phyloP scores from a whole-genome alignment of 2,329 filamentous ascomycete genomes.

The Trichoderma sp. region DNA sequence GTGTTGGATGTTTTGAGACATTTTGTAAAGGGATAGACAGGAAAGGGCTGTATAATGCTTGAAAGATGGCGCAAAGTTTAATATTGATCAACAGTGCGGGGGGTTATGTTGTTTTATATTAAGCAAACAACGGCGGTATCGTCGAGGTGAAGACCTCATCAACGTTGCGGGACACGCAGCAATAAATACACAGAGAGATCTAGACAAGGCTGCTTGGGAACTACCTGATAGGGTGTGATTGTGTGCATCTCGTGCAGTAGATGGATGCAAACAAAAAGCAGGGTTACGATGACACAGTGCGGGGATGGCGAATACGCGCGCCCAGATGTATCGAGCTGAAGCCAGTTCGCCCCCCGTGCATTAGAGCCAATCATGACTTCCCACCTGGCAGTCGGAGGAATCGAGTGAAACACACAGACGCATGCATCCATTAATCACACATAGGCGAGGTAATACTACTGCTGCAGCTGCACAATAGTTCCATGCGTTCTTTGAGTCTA shows the following conservation, averaged over 20 bases:
- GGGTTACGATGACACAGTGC: conserved; percentile 3
- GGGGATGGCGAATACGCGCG: not conserved
- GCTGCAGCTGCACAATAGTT: conserved; percentile 1
- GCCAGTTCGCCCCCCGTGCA: not conserved
- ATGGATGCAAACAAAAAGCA: not conserved
- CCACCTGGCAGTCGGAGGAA: conserved; percentile 9
- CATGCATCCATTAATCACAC: not conserved
- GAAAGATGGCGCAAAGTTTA: not conserved
- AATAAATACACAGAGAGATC: not conserved
- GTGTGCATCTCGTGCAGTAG: conserved; percentile 5
- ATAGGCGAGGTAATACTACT: not conserved
- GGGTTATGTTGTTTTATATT: not conserved
- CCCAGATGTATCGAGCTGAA: not conserved
- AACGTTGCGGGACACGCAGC: not conserved
- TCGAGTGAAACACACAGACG: conserved; percentile 6
- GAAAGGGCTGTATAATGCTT: not conserved
- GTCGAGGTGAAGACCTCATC: not conserved
- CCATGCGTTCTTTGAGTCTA: not conserved
- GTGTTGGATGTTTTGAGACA: not conserved
- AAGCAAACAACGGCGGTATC: not conserved
- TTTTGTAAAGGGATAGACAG: not conserved
- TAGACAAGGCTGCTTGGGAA: not conserved
- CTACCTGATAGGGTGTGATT: not conserved
- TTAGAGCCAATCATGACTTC: conserved; percentile 6
- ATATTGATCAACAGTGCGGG: not conserved